These are phyloP conservation scores for Myriosclerotinia scirpicola DNA, from an alignment of 2,329 filamentous ascomycete species.

Conservation along the genomic window DNA sequence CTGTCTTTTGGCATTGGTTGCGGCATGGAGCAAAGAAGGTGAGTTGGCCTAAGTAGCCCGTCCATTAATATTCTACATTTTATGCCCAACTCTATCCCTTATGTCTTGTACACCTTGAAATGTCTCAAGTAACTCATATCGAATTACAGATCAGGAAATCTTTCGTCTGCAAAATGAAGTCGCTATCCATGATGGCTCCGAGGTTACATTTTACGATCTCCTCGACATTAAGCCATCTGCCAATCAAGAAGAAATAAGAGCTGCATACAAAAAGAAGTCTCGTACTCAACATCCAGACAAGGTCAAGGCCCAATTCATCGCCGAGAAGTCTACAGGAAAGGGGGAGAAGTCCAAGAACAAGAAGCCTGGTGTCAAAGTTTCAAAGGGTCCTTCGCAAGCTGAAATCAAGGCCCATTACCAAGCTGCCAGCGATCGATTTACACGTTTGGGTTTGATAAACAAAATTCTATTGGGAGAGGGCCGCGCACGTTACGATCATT, in stretches of 20 bases:
- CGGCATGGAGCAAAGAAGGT: slow-evolving; percentile 45
- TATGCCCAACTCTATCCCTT: slow-evolving; percentile 18
- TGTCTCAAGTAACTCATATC: slow-evolving; percentile 30
- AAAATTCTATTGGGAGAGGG: slow-evolving; percentile 80
- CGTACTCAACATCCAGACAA: slow-evolving; percentile 90
- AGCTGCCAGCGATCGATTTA: slow-evolving; percentile 77
- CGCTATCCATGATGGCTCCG: slow-evolving; percentile 67
- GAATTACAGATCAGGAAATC: slow-evolving; percentile 84
- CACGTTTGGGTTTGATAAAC: slow-evolving; percentile 78
- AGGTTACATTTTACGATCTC: slow-evolving; percentile 93
- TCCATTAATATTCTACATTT: slow-evolving; percentile 7
- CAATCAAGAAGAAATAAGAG: slow-evolving; percentile 84
- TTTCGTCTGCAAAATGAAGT: slow-evolving; percentile 94
- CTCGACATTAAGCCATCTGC: slow-evolving; percentile 73
- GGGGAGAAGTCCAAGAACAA: slow-evolving; percentile 48
- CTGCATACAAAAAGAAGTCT: slow-evolving; percentile 88
- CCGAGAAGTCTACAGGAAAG: slow-evolving; percentile 60
- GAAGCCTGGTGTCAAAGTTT: slow-evolving; percentile 63
- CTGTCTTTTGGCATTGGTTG: slow-evolving; percentile 36
- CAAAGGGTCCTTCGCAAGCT: slow-evolving; percentile 68
- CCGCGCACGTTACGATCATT: slow-evolving; percentile 91
- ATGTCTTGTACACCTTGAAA: neutral
- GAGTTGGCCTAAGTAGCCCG: slow-evolving; percentile 23
- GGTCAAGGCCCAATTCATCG: slow-evolving; percentile 78
- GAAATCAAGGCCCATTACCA: slow-evolving; percentile 80